Base-by-base conservation (phyloP, 1,139 yeast species). In the Saccharomycopsis hybrid region DNA sequence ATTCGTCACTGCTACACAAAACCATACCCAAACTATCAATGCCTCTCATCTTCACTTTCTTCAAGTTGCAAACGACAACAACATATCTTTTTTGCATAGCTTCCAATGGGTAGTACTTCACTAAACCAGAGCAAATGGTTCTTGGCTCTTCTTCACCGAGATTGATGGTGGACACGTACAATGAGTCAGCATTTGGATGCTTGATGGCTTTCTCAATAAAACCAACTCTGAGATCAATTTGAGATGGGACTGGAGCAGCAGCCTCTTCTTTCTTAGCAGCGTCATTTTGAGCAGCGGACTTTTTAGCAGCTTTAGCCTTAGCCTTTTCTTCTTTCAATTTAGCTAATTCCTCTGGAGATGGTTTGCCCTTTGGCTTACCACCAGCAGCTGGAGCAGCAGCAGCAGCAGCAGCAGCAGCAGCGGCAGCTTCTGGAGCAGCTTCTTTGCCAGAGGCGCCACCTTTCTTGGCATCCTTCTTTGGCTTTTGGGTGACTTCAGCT, bases 121-220 rank as follows among this genome's bases (percentile, higher is more conserved):
- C 96, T 59, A 90, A 73, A 56, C 98, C 99, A 13, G 96, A 87
- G 73, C 98, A 94, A 49, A 94, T 96, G 44, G 97, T 94, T 74
- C 99, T 82, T 64, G 98, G 98, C 31, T 50, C 45, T 58, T 75
- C 90, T 62, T 92, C 98, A 58, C 98, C 99, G 76, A 88, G 83
- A 57, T 94, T 89, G 62, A 94, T 92, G 50, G 98, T 92, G 35
- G 97, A 90, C 55, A 92, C 95, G 66, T 94, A 94, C 62, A 94
- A 76, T 3, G 96, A 77, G 69, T 94, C 99, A 39, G 98, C 99
- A 65, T 94, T 94, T 56, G 98, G 98, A 71, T 94, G 99, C 70
- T 87, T 87, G 64, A 86, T 77, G 47, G 97, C 97, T 74, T 92
- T 92, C 72, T 90, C 90, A 63, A 94, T 94, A 76, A 83, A 88